phyloP scores from a whole-genome alignment of 139 green algal species.

The Ostreobium quekettii region DNA sequence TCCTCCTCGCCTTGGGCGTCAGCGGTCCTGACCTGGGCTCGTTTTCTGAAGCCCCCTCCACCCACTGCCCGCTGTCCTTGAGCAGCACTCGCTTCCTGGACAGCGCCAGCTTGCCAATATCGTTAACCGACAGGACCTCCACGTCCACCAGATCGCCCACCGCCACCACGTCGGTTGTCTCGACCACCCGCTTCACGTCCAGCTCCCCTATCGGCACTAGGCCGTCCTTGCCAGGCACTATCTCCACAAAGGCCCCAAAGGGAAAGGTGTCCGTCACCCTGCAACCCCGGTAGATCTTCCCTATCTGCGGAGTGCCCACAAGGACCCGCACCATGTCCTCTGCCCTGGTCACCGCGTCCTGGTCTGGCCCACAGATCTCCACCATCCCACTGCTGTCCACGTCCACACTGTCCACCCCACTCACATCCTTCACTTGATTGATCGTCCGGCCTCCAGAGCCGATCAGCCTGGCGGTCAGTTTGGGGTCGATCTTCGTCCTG shows the following conservation, averaged over 20 bases:
- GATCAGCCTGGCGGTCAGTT: conserved; percentile 34
- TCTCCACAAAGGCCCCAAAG: conserved; percentile 62
- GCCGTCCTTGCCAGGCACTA: conserved; percentile 47
- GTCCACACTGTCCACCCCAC: conserved; percentile 42
- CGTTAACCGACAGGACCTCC: conserved; percentile 48
- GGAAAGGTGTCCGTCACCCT: conserved; percentile 29
- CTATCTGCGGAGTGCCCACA: conserved; percentile 17
- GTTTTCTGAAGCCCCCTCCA: no score
- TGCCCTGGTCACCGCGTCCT: conserved; percentile 1
- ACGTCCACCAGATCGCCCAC: conserved; percentile 71
- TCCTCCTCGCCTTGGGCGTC: no score
- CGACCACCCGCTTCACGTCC: conserved; percentile 27
- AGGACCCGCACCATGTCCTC: conserved; percentile 19
- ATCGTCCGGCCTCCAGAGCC: conserved; percentile 71
- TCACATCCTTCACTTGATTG: conserved; percentile 48
- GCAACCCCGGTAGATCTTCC: conserved; percentile 24
- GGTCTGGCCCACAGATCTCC: conserved; percentile 21
- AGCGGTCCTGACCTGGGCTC: no score
- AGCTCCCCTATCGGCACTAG: conserved; percentile 70
- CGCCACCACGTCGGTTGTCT: conserved; percentile 37
- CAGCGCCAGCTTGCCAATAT: conserved; percentile 37
- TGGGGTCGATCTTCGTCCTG: conserved; percentile 14
- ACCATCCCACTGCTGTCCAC: conserved; percentile 43
- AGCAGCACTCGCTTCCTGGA: conserved; percentile 24
- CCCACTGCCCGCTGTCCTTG: no score